A percentile compares a stretch with the other conserved stretches of the same genome.
Conservation (phyloP, 2,329 filamentous ascomycete species). For the Alternaria incomplexa region DNA sequence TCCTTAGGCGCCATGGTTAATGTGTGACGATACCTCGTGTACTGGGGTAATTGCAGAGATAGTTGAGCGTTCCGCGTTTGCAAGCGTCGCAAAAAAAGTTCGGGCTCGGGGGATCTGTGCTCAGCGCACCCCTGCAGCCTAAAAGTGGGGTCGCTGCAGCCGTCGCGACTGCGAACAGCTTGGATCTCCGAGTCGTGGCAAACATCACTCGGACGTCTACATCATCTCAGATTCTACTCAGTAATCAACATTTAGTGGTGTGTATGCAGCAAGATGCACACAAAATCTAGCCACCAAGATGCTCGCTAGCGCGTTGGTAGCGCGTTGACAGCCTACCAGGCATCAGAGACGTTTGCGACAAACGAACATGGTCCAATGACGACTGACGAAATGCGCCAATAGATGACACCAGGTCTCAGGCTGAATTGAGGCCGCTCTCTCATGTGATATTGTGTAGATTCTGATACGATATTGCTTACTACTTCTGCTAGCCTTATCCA, state of each 20-base stretch:
- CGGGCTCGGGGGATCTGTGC: conserved; percentile 19
- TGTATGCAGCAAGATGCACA: background rate
- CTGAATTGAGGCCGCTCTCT: background rate
- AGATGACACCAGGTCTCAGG: background rate
- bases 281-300: background rate
- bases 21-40: background rate
- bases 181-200: background rate
- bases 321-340: background rate
- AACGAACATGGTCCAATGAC: background rate
- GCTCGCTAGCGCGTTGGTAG: background rate
- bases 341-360: background rate
- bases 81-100: conserved; percentile 31
- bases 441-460: background rate
- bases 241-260: background rate
- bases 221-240: background rate
- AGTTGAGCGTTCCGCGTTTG: conserved; percentile 6
- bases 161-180: background rate
- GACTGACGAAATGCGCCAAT: background rate
- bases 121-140: conserved; percentile 10
- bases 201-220: background rate
- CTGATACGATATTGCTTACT: background rate
- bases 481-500: background rate
- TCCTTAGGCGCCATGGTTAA: conserved; percentile 43
- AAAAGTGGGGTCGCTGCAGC: conserved; percentile 2
- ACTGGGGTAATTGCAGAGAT: background rate